Base-by-base conservation (phyloP, 192 early-diverging fungal genomes). In the Spizellomyces punctatus region DNA sequence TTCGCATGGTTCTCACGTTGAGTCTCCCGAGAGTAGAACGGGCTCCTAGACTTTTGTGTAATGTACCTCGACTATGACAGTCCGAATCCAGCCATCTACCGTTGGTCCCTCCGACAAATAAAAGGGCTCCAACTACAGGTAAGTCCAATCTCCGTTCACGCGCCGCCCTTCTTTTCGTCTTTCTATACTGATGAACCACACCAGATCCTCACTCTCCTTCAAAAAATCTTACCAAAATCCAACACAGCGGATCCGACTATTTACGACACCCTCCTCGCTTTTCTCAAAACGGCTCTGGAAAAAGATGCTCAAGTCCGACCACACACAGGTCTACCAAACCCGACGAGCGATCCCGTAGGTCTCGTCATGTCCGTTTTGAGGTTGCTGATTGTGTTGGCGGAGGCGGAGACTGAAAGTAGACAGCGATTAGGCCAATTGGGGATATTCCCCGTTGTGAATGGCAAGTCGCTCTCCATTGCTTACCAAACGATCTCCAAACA, bases 101-200 rank as follows among this genome's bases (percentile, higher is more conserved):
- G 69, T 21, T 80, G 78, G 81, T 72, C 52, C 21, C 44, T 72
- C 12, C 41, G 63, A 21, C 78, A 82, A 36, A 70, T 82, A 21
- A 67, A 74, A 17, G 75, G 63, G 17, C 45, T 79, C 9, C 81
- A 82, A 41, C 66, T 80, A 17, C 72, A 79, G 70, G 71, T 73
- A 73, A 10, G 5, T 1, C 41, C 9, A 16, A 17, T 44, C 19
- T 48, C 8, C 50, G 48, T 78, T 52, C 49, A 42, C 21, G 19
- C 21, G 14, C 16, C 22, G 21, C 12, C 19, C 48, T 44, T 47
- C 67, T 44, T 10, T 49, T 22, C 36, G 3, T 67, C 58, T 17
- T 36, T 46, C 48, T 63, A 10, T 62, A 36, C 41, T 75, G 41
- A 44, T 21, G 10, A 41, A 44, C 7, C 10, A 41, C 27, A 8